phyloP scores from a whole-genome alignment of 179 eudicot species.

The Kewa caespitosa region DNA sequence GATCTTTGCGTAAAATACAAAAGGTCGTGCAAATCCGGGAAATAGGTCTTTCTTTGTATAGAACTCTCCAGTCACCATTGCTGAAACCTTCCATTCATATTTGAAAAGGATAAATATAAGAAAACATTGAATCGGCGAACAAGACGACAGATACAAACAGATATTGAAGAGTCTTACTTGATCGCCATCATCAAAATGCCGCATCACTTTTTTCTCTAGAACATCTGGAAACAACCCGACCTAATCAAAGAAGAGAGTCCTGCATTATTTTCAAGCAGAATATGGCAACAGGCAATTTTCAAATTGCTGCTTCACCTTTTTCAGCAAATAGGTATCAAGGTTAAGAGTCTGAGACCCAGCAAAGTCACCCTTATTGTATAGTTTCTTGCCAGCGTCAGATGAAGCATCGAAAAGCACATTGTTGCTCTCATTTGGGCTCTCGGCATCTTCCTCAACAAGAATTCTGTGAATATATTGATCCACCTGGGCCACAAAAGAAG shows the following conservation, averaged over 20 bases:
- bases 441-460: constrained; percentile 87
- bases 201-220: constrained; percentile 67
- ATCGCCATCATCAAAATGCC: constrained; percentile 79
- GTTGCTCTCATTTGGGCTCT: constrained; percentile 34
- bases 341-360: constrained; percentile 52
- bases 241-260: constrained; percentile 38
- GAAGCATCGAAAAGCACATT: constrained; percentile 58
- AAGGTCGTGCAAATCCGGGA: constrained; percentile 99
- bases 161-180: constrained; percentile 46
- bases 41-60: constrained; percentile 77
- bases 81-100: constrained; percentile 64
- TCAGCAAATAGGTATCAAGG: constrained; percentile 71
- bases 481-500: constrained; percentile 46
- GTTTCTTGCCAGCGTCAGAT: constrained; percentile 57
- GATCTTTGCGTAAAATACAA: constrained; percentile 75
- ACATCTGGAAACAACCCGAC: constrained; percentile 95
- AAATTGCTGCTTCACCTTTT: constrained; percentile 55
- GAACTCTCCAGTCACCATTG: constrained; percentile 94
- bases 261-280: constrained; percentile 2
- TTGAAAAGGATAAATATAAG: neutral
- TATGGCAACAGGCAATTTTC: neutral
- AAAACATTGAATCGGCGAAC: neutral
- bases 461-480: constrained; percentile 91
- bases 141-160: constrained; percentile 2
- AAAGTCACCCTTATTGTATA: constrained; percentile 76